Evolutionary conservation across 306 rosid genomes (phyloP), one percentile per base, ranked within the genome.

Genomic region (Vicia sativa): DNA sequence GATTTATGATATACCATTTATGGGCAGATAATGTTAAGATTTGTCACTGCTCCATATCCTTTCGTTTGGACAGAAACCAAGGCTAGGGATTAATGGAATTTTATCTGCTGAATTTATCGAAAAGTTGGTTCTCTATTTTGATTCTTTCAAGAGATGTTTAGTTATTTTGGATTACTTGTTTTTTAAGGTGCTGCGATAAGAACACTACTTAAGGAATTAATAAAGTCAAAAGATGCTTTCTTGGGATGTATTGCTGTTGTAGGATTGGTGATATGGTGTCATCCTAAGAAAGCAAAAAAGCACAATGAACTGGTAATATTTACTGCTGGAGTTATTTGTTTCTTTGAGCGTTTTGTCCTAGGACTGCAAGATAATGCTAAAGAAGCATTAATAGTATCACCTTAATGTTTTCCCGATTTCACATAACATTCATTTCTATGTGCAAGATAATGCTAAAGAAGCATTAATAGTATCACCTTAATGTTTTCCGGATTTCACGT

Each of bases 21-120:
- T 80, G 82, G 79, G 44, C 67, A 85, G 89, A 75, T 58, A 60
- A 59, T 52, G 67, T 85, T 76, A 76, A 77, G 86, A 49, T 45
- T 65, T 25, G 39, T 48, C 61, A 57, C 74, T 68, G 83, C 76
- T 74, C 71, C 74, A 66, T 76, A 70, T 77, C 81, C 85, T 76
- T 80, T 78, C 59, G 67, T 78, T 55, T 68, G 81, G 84, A 67
- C 80, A 67, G 81, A 77, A 81, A 70, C 68, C 65, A 70, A 69
- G 79, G 60, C 66, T 44, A 63, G 72, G 85, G 88, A 35, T 75
- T 77, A 70, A 67, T 81, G 87, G 80, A 74, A 64, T 14, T 79
- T 57, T 57, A 57, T 73, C 64, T 62, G 52, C 52, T 70, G 80
- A 82, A 53, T 78, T 78, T 78, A 62, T 45, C 72, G 77, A 57